Base-by-base conservation (phyloP, 1,284 basidiomycete species). In the Trametes hirsuta region DNA sequence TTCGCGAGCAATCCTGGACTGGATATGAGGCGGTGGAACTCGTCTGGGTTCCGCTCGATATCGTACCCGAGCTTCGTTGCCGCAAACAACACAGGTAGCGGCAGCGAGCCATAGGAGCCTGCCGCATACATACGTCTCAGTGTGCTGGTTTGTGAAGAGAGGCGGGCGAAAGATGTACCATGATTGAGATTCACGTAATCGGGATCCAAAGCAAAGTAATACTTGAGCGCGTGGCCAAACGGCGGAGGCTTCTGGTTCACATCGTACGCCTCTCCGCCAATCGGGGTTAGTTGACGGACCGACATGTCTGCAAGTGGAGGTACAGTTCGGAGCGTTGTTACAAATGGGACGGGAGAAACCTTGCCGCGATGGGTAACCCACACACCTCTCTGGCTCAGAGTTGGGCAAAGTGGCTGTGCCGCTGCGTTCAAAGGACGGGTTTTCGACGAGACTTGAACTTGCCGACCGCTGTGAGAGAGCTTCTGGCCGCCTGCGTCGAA, bases 61-160 rank as follows among this genome's bases (percentile, higher is more conserved):
- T 82, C 68, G 12, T 78, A 72, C 0, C 75, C 73, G 9, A 87
- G 68, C 25, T 77, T 72, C 34, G 80, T 74, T 66, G 78, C 81
- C 21, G 80, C 81, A 36, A 78, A 77, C 18, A 82, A 70, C 14
- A 94, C 88, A 6, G 86, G 83, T 1, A 76, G 72, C 0, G 91
- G 89, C 0, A 83, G 72, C 1, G 90, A 83, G 3, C 91, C 91
- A 64, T 86, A 93, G 0, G 88, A 87, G 4, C 88, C 88, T 89
- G 57, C 39, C 40, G 4, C 30, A 18, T 53, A 2, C 14, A 8
- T 6, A 40, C 14, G n/a, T 21, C 34, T 24, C 30, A 49, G 36
- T 25, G 11, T 22, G 51, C 42, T 3, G 18, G 35, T 39, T 12
- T 10, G 24, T 14, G 4, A 5, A 50, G n/a, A 22, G 39, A 49